Evolutionary conservation across 495 filamentous ascomycete genomes (phyloP), one percentile per base, ranked within the genome.

Genomic region (Hypoxylon fuscum): DNA sequence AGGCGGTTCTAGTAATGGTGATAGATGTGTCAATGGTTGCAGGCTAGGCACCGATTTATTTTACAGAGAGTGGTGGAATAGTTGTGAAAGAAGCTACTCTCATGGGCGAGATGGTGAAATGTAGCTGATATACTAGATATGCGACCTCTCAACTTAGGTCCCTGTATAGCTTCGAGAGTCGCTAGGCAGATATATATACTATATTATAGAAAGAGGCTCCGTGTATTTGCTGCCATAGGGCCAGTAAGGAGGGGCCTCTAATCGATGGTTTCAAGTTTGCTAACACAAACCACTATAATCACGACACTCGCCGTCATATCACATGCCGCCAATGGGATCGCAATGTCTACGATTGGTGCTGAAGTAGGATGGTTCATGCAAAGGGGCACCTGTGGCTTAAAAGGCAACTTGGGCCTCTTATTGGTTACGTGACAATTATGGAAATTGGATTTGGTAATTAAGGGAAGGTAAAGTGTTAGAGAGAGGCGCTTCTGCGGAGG

Each of bases 381-480:
- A 59, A 45, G 23, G 22, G 27, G 41, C 42, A 55, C 27, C 50
- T 45, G 55, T 43, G 55, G 40, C 48, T 29, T 53, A 20, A 27
- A 32, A 22, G 23, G n/a, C 37, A 10, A 14, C 5, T 45, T 3
- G 0, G 12, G 12, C 23, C 15, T 55, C 51, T 32, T 0, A 66
- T 66, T 66, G 62, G 62, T n/a, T 23, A 12, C 11, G 1, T 56
- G 29, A 20, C 40, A 40, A 34, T 44, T 10, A 27, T 52, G 62
- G 62, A 66, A 66, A 66, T 66, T 66, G 62, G 50, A 5, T 60
- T 43, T 51, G 62, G 44, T 56, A 66, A 66, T 66, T 66, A 66
- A 66, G 62, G 62, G 62, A 60, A 66, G 62, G 62, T 66, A 66
- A 43, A 48, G 46, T 60, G 62, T 66, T 25, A 66, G 62, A 61